These are phyloP conservation scores for Datisca glomerata DNA, from an alignment of 306 rosid species.

Conservation along the genomic window DNA sequence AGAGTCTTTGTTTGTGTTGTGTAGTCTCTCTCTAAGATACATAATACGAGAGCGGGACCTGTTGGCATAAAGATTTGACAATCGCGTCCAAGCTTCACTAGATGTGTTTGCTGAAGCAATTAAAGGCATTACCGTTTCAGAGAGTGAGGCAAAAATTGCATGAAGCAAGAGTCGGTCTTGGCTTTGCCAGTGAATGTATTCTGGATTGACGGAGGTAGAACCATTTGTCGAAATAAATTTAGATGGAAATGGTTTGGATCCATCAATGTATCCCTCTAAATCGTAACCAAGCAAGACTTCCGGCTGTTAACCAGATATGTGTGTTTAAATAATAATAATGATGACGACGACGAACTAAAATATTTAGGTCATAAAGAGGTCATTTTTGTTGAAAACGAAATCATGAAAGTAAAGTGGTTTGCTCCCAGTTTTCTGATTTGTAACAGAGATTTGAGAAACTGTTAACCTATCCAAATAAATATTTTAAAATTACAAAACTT, in stretches of 20 bases:
- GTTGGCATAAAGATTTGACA: background rate
- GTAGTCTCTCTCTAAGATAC: background rate
- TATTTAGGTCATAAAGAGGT: too few species aligned
- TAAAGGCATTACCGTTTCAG: background rate
- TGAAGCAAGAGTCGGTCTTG: conserved; percentile 1
- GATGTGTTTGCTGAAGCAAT: background rate
- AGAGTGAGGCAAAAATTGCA: background rate
- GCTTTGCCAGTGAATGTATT: background rate
- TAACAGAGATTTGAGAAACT: too few species aligned
- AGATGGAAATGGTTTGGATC: background rate
- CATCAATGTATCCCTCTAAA: conserved; percentile 1
- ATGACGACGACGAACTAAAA: too few species aligned
- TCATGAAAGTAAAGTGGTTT: too few species aligned
- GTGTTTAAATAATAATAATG: too few species aligned
- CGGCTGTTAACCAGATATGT: too few species aligned
- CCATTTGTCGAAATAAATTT: background rate
- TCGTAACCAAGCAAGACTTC: conserved; percentile 4
- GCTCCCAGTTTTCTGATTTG: too few species aligned
- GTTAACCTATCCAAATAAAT: too few species aligned
- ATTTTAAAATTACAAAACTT: too few species aligned
- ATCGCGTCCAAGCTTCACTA: background rate
- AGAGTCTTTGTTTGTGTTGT: background rate
- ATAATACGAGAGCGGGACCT: background rate
- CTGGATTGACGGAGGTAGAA: background rate
- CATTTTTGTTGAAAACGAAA: too few species aligned